Conservation (phyloP, 257 asterid species). For the Coffea eugenioides region DNA sequence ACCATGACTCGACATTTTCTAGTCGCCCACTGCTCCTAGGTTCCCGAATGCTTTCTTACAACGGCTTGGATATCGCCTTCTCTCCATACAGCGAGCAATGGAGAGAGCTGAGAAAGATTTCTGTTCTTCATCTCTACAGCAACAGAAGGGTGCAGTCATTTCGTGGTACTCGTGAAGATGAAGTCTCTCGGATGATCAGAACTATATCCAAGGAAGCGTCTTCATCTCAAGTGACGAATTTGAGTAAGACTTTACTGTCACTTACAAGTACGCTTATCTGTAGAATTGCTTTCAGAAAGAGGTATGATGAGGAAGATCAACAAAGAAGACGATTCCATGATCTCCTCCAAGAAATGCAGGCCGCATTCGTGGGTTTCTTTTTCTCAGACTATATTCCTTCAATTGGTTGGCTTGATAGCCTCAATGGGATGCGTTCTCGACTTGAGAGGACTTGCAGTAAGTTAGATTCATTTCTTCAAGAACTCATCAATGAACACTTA, state of each 20-base stretch:
- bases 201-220: too few relatives aligned
- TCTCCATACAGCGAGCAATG: constrained; percentile 24
- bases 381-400: background rate
- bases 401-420: background rate
- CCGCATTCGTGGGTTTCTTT: background rate
- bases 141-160: background rate
- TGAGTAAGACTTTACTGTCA: too few relatives aligned
- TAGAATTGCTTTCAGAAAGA: background rate
- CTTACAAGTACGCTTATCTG: background rate
- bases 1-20: background rate
- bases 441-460: background rate
- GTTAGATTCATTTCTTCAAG: background rate
- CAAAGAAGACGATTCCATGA: too few relatives aligned
- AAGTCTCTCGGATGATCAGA: background rate
- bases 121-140: constrained; percentile 23
- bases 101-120: constrained; percentile 14
- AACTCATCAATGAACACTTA: background rate
- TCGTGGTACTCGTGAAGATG: background rate
- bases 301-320: too few relatives aligned
- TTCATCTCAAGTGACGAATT: background rate
- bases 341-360: too few relatives aligned
- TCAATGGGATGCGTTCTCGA: background rate
- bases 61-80: constrained; percentile 18
- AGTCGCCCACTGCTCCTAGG: background rate
- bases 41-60: background rate